Conservation (phyloP, 306 rosid species). For the Alnus glutinosa region DNA sequence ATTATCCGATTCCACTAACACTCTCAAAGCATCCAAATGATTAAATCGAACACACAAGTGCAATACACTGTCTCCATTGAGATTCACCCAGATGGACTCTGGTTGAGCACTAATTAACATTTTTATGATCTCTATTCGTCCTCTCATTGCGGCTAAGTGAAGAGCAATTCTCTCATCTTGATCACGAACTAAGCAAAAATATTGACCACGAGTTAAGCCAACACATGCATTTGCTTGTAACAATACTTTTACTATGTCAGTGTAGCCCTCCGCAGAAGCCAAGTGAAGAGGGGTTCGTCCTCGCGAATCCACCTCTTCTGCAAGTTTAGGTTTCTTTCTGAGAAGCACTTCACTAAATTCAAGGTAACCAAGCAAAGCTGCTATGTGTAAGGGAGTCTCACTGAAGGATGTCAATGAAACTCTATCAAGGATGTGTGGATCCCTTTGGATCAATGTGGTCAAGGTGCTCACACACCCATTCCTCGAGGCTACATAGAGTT, state of each 20-base stretch:
- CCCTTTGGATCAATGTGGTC: slow-evolving; percentile 7
- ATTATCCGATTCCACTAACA: slow-evolving; percentile 1
- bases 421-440: background rate
- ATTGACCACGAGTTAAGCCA: too few species aligned
- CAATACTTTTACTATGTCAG: background rate
- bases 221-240: background rate
- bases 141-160: slow-evolving; percentile 26
- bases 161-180: slow-evolving; percentile 23
- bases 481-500: background rate
- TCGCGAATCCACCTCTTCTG: background rate
- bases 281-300: slow-evolving; percentile 11
- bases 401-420: slow-evolving; percentile 13
- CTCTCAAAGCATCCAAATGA: slow-evolving; percentile 15
- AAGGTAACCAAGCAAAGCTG: slow-evolving; percentile 12
- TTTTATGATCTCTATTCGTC: background rate
- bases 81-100: background rate
- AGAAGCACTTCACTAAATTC: background rate
- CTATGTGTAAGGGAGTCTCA: slow-evolving; percentile 21
- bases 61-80: background rate
- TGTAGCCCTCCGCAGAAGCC: slow-evolving; percentile 18
- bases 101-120: background rate
- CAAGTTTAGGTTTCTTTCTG: background rate
- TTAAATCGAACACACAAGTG: slow-evolving; percentile 20
- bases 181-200: background rate
- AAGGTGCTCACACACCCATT: background rate